phyloP scores from a whole-genome alignment of 1,284 basidiomycete species.

The Ceratobasidium sp. region DNA sequence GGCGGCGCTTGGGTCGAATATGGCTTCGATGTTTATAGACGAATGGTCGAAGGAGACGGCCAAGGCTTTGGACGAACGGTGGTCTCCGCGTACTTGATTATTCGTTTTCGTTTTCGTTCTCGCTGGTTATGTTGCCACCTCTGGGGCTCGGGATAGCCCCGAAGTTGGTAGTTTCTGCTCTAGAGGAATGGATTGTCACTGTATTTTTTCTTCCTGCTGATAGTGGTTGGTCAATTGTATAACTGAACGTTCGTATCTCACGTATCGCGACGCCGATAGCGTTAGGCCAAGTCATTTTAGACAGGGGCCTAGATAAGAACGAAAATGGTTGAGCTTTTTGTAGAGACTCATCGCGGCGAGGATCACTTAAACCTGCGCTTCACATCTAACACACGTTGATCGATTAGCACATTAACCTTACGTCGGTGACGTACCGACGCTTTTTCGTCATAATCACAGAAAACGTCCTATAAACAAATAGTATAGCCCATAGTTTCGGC shows the following conservation, averaged over 20 bases:
- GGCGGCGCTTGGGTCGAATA: slow-evolving; percentile 17
- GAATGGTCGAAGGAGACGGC: slow-evolving; percentile 23
- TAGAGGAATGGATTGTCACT: too few relatives aligned
- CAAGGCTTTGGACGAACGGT: slow-evolving; percentile 23
- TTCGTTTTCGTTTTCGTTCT: background rate
- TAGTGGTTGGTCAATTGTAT: too few relatives aligned
- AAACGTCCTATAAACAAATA: background rate
- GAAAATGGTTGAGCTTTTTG: too few relatives aligned
- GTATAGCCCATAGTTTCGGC: slow-evolving; percentile 15
- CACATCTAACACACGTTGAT: slow-evolving; percentile 11
- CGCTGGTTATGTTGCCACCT: background rate
- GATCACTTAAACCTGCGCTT: slow-evolving; percentile 8
- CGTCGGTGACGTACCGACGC: slow-evolving; percentile 21
- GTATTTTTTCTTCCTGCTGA: too few relatives aligned
- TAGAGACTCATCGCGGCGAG: too few relatives aligned
- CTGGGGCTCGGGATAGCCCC: background rate
- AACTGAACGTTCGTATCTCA: too few relatives aligned
- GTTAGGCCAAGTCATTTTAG: too few relatives aligned
- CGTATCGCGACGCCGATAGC: too few relatives aligned
- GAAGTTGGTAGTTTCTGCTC: too few relatives aligned
- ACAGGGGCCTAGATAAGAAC: too few relatives aligned
- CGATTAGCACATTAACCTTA: slow-evolving; percentile 19
- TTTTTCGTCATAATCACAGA: background rate
- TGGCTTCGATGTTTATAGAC: slow-evolving; percentile 40
- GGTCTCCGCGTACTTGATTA: slow-evolving; percentile 11